A percentile compares a stretch with the other conserved stretches of the same genome.
Evolutionary conservation across 164 flowering plant species (phyloP).

Genomic region (Macadamia integrifolia): DNA sequence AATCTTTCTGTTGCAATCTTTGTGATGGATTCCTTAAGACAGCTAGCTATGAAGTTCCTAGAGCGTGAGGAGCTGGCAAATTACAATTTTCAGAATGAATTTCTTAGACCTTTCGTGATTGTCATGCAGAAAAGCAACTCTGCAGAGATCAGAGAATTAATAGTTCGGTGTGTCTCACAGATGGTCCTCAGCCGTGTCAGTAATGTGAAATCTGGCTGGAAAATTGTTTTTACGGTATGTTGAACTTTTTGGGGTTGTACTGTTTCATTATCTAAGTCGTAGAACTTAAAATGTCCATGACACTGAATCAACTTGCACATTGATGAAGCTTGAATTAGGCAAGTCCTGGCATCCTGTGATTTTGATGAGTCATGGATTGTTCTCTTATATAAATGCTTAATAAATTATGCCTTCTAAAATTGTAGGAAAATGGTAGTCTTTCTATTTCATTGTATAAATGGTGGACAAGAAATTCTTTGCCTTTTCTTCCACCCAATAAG

Average conservation of each 20-base stretch:
- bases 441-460: too few species aligned
- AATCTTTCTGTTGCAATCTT: constrained; percentile 96
- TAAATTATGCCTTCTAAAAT: too few species aligned
- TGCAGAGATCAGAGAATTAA: constrained; percentile 87
- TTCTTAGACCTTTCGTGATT: constrained; percentile 90
- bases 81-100: constrained; percentile 97
- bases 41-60: constrained; percentile 94
- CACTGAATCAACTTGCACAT: constrained; percentile 1
- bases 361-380: background rate
- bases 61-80: constrained; percentile 98
- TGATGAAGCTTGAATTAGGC: background rate
- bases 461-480: too few species aligned
- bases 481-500: too few species aligned
- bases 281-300: background rate
- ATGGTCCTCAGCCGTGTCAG: constrained; percentile 98
- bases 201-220: constrained; percentile 99
- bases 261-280: background rate
- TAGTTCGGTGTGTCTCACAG: constrained; percentile 96
- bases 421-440: too few species aligned
- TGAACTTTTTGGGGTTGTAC: constrained; percentile 6
- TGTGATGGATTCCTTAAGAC: constrained; percentile 97
- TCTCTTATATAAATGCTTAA: background rate
- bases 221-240: constrained; percentile 93
- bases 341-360: background rate
- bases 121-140: constrained; percentile 95